Conservation (phyloP, 2,329 filamentous ascomycete genomes). For the Thielaviopsis euricoi region DNA sequence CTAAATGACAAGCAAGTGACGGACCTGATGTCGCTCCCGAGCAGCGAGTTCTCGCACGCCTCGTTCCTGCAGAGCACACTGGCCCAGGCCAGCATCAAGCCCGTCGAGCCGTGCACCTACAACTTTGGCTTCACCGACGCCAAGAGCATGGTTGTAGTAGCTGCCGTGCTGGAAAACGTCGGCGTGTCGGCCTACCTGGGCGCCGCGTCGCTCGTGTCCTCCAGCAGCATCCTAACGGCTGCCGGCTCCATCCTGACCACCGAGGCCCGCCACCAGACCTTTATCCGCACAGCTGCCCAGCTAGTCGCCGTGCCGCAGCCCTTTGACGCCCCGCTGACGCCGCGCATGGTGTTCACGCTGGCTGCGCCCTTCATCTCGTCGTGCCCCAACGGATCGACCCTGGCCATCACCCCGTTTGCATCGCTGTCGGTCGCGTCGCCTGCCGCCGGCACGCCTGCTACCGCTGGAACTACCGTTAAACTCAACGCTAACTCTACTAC, state of each 20-base stretch:
- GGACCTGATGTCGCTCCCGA: constrained; percentile 44
- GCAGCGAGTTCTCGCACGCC: constrained; percentile 38
- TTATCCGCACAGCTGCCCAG: constrained; percentile 45
- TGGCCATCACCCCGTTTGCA: constrained; percentile 46
- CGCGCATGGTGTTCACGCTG: constrained; percentile 55
- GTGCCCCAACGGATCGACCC: constrained; percentile 50
- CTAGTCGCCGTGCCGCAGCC: constrained; percentile 46
- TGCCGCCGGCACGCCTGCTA: constrained; percentile 23
- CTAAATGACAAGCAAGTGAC: constrained; percentile 17
- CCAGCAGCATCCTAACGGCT: constrained; percentile 42
- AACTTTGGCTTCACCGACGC: constrained; percentile 54
- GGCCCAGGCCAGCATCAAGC: constrained; percentile 42
- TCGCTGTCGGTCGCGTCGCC: constrained; percentile 33
- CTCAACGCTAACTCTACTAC: constrained; percentile 34
- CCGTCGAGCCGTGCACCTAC: constrained; percentile 55
- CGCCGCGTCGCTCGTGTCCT: constrained; percentile 47
- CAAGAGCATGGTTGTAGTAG: constrained; percentile 50
- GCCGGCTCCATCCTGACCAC: constrained; percentile 57
- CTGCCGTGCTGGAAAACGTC: constrained; percentile 53
- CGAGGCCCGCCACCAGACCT: constrained; percentile 58
- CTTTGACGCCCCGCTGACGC: constrained; percentile 53
- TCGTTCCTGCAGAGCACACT: constrained; percentile 35
- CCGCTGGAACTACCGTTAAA: constrained; percentile 21
- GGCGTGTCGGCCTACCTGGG: constrained; percentile 61
- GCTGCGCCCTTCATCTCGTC: constrained; percentile 55